A percentile compares a stretch with the other conserved stretches of the same genome.
Evolutionary conservation across 345 rosid species (phyloP).

Genomic region (Gossypium raimondii): DNA sequence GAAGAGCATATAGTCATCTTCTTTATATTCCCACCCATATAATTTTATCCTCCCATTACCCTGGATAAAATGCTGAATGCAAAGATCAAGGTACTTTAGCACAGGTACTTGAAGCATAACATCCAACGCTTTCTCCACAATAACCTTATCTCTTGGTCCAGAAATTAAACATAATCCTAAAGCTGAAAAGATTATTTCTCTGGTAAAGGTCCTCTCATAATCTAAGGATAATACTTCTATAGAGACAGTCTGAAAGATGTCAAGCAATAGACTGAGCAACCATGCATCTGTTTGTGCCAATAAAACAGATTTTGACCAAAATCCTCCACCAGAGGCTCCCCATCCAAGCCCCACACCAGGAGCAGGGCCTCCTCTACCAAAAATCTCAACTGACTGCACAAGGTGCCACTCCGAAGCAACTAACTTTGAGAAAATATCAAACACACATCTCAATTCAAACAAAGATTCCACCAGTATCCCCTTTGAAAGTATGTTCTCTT

Average conservation of each 20-base stretch:
- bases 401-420: conserved; percentile 51
- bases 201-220: conserved; percentile 32
- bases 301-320: conserved; percentile 65
- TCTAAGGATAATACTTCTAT: conserved; percentile 18
- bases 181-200: conserved; percentile 45
- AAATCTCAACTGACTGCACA: conserved; percentile 66
- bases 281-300: conserved; percentile 66
- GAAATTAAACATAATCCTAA: conserved; percentile 53
- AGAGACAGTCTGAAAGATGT: conserved; percentile 33
- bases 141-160: conserved; percentile 60
- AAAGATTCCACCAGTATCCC: conserved; percentile 57
- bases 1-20: conserved; percentile 46
- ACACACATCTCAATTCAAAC: conserved; percentile 42
- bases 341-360: conserved; percentile 91
- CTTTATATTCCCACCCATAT: conserved; percentile 40
- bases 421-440: conserved; percentile 40
- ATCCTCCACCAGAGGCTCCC: conserved; percentile 92
- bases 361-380: conserved; percentile 88
- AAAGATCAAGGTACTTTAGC: conserved; percentile 42
- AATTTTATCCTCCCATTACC: conserved; percentile 28
- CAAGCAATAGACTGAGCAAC: conserved; percentile 51
- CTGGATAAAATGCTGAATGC: conserved; percentile 36
- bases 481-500: conserved; percentile 51
- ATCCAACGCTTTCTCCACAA: conserved; percentile 56
- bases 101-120: conserved; percentile 58